Base-by-base conservation (phyloP, 2,329 filamentous ascomycete species). In the Orbilia javanica region DNA sequence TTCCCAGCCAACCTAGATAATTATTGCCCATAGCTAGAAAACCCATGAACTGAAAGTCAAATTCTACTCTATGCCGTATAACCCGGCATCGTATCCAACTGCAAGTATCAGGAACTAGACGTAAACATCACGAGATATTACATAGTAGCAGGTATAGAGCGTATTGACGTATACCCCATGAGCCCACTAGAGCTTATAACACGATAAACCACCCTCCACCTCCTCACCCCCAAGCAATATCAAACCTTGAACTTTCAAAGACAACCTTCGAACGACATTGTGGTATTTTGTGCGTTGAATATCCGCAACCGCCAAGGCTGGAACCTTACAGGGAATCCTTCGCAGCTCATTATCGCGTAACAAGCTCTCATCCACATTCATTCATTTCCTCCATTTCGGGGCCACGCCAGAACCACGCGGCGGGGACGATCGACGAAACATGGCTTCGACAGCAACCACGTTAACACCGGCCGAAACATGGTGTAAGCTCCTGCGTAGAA, bases 401-500 rank as follows among this genome's bases (percentile, higher is more conserved):
- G 11, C 18, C 63, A 39, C 44, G 31, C 29, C 44, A 46, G 36
- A 27, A 50, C 39, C 48, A 39, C 63, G 46, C 18, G 18, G 62
- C n/a, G 42, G 62, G 29, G 22, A 18, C 18, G 4, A 39, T 39
- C 48, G 6, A 42, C 20, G 13, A 1, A 29, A 31, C 53, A 70
- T 70, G 67, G 29, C 67, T 34, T 57, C 52, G 6, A 36, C 52
- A n/a, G 22, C 6, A n/a, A 36, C 6, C 52, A 15, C 50, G 13
- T 27, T 31, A 20, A 70, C 60, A 10, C 46, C 73, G 20, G 48
- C 66, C 46, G 60, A 62, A 25, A 63, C 66, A 68, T 79, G 75
- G 75, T 69, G 64, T 64, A 79, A 79, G 36, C 70, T 79, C 46
- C 67, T 79, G 48, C 68, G 70, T 64, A 69, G 73, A 44, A 69